Base-by-base conservation (phyloP, 805 yeast species). In the Starmerella powellii region DNA sequence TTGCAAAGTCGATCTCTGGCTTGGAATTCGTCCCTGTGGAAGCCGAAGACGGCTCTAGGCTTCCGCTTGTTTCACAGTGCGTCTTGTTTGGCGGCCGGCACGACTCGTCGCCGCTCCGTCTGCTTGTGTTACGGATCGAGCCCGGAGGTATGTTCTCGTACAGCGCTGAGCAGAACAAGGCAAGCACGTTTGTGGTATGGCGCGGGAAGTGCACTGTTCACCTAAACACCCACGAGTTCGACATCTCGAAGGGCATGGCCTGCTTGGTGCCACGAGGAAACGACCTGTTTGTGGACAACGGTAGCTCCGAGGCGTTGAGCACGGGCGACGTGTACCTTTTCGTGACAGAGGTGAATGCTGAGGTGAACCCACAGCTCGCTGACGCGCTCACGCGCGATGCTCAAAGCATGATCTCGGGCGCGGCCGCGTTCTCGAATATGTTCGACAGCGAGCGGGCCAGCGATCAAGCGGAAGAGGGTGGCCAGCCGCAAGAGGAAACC, bases 231-330 rank as follows among this genome's bases (percentile, higher is more conserved):
- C 42, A 48, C 28, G 37, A 38, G 31, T 44, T 52, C 21, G 46
- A 33, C 6, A 43, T 49, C 10, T 35, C 37, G 20, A 37, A 45
- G 35, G 55, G 54, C 6, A 45, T 46, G 40, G 45, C 52, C 5
- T 49, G 48, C 32, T 15, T 38, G 6, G 54, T 49, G 6, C 56
- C 56, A 1, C 34, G 44, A 1, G 50, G 53, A 15, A 50, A 51
- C 30, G 51, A 50, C 23, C 36, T 50, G 18, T 29, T 15, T n/a
- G 35, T 52, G 8, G 42, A 42, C 26, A 53, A 53, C 31, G 39
- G 38, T 16, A 19, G 42, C 24, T 26, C 20, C 8, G 38, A 21
- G 11, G 12, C 21, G 8, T 18, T 24, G 11, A 34, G 41, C 18
- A 24, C 28, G 8, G 45, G 29, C 15, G 35, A 29, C 23, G 45